Evolutionary conservation across 768 basidiomycete species (phyloP), one percentile per base, ranked within the genome.

Genomic region (Pleurotus pulmonarius): DNA sequence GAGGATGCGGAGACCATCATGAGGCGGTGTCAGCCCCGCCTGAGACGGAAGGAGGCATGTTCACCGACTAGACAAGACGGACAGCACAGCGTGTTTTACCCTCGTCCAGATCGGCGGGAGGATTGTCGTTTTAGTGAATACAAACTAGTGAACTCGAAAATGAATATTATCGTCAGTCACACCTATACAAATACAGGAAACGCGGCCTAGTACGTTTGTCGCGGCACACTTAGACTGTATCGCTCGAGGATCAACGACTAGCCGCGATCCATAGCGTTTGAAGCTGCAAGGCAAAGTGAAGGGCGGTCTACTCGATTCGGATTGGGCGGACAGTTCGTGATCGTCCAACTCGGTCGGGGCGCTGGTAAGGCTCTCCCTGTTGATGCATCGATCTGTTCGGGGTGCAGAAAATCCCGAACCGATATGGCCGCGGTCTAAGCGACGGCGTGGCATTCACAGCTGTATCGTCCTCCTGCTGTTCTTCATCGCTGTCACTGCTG

Each of bases 1-100:
- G 45, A 8, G 61, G 56, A 0, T 56, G 60, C 52, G 59, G 54
- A 40, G 34, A 55, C 29, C 11, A 13, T 11, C 53, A 13, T 16
- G 39, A 52, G 38, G n/a, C 51, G 38, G 9, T 16, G 11, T 26
- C 46, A 44, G 24, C 22, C 26, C 24, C 46, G 40, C 46, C 61
- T 16, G 52, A 56, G 43, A 22, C 61, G 16, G 68, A 63, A 46
- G 63, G 64, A 1, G 65, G 64, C 29, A 20, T 70, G 39, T 70
- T 75, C 55, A 59, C 58, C 6, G 67, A 71, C 46, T 70, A 45
- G 43, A 46, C 37, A 34, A 16, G 15, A 34, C 22, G n/a, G 29
- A 24, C 7, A 25, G n/a, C 26, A n/a, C 24, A 9, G 47, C 12
- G 47, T 1, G 9, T 20, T 45, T 9, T 16, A 8, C 12, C 44